These are phyloP conservation scores for Phenoliferia sp. DNA, from an alignment of 1,284 basidiomycete genomes.

Conservation along the genomic window DNA sequence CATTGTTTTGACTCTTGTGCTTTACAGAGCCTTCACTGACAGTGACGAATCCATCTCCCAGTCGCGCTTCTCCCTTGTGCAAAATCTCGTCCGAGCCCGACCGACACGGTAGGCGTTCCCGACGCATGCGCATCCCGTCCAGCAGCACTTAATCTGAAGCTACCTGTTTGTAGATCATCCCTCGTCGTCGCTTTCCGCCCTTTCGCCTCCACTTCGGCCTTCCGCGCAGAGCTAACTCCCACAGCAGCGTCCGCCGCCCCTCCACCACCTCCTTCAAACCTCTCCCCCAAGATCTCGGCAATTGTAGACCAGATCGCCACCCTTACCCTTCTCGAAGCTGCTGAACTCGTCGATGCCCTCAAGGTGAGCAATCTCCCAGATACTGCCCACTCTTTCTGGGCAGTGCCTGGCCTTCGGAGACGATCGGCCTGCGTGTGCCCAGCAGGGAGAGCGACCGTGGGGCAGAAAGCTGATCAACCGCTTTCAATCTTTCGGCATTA, in stretches of 20 bases:
- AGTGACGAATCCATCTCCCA: no score
- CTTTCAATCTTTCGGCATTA: background rate
- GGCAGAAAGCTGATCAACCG: background rate
- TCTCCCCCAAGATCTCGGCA: conserved; percentile 60
- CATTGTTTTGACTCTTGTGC: no score
- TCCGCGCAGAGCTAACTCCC: conserved; percentile 9
- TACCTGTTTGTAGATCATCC: background rate
- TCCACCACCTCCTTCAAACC: conserved; percentile 8
- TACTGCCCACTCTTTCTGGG: background rate
- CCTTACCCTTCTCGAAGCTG: conserved; percentile 87
- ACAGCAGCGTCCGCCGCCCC: conserved; percentile 11
- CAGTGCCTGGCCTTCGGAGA: no score
- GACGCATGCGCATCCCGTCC: background rate
- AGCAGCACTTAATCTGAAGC: background rate
- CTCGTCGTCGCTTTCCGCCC: background rate
- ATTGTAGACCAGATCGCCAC: conserved; percentile 93
- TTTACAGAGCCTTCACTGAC: no score
- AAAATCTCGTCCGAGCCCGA: conserved; percentile 9
- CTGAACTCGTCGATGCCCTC: conserved; percentile 86
- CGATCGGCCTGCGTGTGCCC: background rate
- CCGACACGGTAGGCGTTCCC: conserved; percentile 2
- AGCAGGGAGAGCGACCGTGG: no score
- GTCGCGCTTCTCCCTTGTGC: conserved; percentile 7
- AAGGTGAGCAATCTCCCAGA: conserved; percentile 76
- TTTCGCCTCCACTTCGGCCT: conserved; percentile 16